These are phyloP conservation scores for Cetraspora pellucida DNA, from an alignment of 192 early-diverging fungal species.

Conservation along the genomic window DNA sequence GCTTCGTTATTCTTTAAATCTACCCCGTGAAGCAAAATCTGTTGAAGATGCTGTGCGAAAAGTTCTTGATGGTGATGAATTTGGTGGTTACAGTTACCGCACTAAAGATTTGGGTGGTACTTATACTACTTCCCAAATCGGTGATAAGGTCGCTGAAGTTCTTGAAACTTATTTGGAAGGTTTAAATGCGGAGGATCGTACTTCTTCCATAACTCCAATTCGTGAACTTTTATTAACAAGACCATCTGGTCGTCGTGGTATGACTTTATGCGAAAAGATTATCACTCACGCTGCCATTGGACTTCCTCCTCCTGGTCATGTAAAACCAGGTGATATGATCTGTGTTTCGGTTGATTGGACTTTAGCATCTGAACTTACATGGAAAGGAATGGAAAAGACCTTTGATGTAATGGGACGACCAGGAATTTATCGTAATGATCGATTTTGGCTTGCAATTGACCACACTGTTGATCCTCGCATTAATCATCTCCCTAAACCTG, in stretches of 20 bases:
- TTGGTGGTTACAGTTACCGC: slow-evolving; percentile 71
- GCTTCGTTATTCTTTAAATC: slow-evolving; percentile 90
- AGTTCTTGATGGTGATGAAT: slow-evolving; percentile 83
- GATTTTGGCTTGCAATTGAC: slow-evolving; percentile 82
- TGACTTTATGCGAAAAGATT: slow-evolving; percentile 81
- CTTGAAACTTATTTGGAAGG: slow-evolving; percentile 66
- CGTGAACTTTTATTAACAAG: slow-evolving; percentile 49
- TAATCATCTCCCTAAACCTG: slow-evolving; percentile 69
- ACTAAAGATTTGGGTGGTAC: slow-evolving; percentile 90
- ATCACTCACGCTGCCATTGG: slow-evolving; percentile 76
- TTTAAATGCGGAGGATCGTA: slow-evolving; percentile 44
- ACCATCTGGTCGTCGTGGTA: slow-evolving; percentile 60
- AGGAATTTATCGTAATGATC: slow-evolving; percentile 73
- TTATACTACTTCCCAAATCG: slow-evolving; percentile 85
- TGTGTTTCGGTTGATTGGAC: slow-evolving; percentile 85
- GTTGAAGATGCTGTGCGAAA: slow-evolving; percentile 90
- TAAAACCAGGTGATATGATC: slow-evolving; percentile 79
- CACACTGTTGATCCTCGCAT: slow-evolving; percentile 79
- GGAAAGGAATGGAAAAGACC: slow-evolving; percentile 87
- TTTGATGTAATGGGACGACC: slow-evolving; percentile 79
- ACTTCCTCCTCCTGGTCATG: slow-evolving; percentile 63
- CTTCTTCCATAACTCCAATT: slow-evolving; percentile 27
- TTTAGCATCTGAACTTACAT: slow-evolving; percentile 78
- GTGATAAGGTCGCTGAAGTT: slow-evolving; percentile 84
- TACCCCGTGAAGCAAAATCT: slow-evolving; percentile 88